Evolutionary conservation across 371 early-diverging fungal genomes (phyloP).

Genomic region (Lichtheimia hyalospora): DNA sequence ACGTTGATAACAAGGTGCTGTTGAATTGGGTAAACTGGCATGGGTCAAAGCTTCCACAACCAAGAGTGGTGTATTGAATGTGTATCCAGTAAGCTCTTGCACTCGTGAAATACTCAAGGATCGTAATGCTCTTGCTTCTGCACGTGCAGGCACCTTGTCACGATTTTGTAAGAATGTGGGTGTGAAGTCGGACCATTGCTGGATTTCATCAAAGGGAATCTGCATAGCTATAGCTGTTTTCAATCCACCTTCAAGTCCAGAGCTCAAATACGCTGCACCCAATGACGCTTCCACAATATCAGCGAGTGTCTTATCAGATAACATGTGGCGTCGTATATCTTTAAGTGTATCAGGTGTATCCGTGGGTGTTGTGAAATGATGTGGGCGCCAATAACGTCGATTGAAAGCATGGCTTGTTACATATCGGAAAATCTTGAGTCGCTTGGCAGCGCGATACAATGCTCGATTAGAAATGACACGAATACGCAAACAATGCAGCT

Average conservation of each 20-base stretch:
- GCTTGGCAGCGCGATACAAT: slow-evolving; percentile 59
- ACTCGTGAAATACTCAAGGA: slow-evolving; percentile 30
- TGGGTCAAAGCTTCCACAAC: slow-evolving; percentile 88
- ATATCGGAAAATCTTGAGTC: slow-evolving; percentile 58
- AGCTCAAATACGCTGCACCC: slow-evolving; percentile 74
- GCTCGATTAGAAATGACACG: slow-evolving; percentile 77
- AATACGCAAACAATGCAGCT: slow-evolving; percentile 70
- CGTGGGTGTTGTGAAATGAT: slow-evolving; percentile 35
- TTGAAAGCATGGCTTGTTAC: slow-evolving; percentile 65
- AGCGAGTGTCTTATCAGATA: slow-evolving; percentile 85
- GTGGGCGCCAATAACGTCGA: slow-evolving; percentile 66
- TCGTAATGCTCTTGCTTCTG: slow-evolving; percentile 27
- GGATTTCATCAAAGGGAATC: slow-evolving; percentile 60
- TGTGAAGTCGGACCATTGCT: slow-evolving; percentile 52
- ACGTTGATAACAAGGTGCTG: slow-evolving; percentile 81
- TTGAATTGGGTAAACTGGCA: slow-evolving; percentile 62
- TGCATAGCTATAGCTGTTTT: slow-evolving; percentile 54
- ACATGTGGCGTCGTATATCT: slow-evolving; percentile 31
- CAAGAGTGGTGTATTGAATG: slow-evolving; percentile 64
- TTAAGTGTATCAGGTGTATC: slow-evolving; percentile 40
- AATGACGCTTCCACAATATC: slow-evolving; percentile 90
- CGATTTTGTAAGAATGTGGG: slow-evolving; percentile 27
- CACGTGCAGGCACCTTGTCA: slow-evolving; percentile 28
- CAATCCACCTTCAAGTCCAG: slow-evolving; percentile 67
- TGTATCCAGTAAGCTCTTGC: slow-evolving; percentile 64